Percentiles rank a stretch among this genome's conserved stretches.
Evolutionary conservation across 2,329 filamentous ascomycete genomes (phyloP).

Genomic region (Verticillium zaregamsianum): DNA sequence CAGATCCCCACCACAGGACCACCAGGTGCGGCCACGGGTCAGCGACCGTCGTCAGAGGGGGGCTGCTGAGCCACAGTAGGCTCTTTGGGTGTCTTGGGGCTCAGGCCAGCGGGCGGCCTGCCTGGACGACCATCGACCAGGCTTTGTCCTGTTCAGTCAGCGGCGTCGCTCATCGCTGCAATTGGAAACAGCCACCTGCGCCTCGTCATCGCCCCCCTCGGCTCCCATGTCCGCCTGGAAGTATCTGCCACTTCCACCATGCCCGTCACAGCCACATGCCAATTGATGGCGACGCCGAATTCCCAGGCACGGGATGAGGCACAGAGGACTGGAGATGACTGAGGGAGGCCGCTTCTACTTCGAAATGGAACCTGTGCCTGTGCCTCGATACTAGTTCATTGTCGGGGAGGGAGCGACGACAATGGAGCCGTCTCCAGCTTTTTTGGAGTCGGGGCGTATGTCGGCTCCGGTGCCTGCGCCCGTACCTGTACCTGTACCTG

Average conservation of each 20-base stretch:
- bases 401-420: neutral
- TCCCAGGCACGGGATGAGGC: too few relatives aligned
- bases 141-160: neutral
- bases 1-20: neutral
- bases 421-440: neutral
- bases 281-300: neutral
- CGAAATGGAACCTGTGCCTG: neutral
- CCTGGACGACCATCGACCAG: neutral
- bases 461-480: too few relatives aligned
- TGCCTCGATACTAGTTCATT: neutral
- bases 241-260: neutral
- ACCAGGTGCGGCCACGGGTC: neutral
- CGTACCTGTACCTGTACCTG: too few relatives aligned
- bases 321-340: neutral
- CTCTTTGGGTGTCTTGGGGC: neutral
- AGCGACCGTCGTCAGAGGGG: neutral
- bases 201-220: constrained; percentile 33
- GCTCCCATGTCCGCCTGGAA: neutral
- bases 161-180: constrained; percentile 2
- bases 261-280: neutral
- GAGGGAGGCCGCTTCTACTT: neutral
- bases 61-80: neutral
- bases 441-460: neutral
- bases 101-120: neutral
- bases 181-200: constrained; percentile 18